Percentiles rank a stretch among this genome's conserved stretches.
Evolutionary conservation across 2,329 filamentous ascomycete species (phyloP).

Genomic region (Epichloe sibirici): DNA sequence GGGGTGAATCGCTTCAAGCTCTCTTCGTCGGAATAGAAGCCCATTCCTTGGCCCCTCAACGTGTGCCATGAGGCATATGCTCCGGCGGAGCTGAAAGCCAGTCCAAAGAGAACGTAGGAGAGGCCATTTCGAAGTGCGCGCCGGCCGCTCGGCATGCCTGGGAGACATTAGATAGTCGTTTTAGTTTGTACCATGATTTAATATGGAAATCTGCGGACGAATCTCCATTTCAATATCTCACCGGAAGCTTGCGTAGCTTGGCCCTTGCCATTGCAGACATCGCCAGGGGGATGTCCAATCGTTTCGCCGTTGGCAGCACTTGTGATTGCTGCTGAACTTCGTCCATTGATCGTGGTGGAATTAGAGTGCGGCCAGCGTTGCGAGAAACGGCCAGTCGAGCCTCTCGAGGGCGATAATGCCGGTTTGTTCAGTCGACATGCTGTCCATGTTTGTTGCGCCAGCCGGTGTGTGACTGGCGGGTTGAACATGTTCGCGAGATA

Average conservation of each 20-base stretch:
- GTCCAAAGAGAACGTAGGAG: constrained; percentile 16
- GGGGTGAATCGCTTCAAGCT: constrained; percentile 55
- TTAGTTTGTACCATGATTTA: neutral
- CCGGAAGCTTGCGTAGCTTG: neutral
- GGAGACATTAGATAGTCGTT: neutral
- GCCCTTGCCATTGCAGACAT: no score
- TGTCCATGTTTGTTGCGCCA: constrained; percentile 2
- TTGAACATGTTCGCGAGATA: neutral
- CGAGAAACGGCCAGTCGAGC: neutral
- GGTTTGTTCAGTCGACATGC: neutral
- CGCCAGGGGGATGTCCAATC: no score
- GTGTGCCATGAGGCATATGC: constrained; percentile 24
- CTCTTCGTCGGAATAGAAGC: constrained; percentile 50
- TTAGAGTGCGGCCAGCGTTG: constrained; percentile 2
- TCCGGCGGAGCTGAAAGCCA: constrained; percentile 19
- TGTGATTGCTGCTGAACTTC: no score
- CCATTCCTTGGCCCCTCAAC: constrained; percentile 22
- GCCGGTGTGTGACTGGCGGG: neutral
- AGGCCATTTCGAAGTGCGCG: constrained; percentile 11
- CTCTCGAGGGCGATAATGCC: neutral
- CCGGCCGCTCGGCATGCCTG: neutral
- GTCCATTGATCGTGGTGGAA: no score
- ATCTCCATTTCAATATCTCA: neutral
- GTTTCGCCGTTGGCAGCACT: no score
- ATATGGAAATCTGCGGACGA: neutral